Conservation (phyloP, 257 asterid species). For the Solanum arcanum region DNA sequence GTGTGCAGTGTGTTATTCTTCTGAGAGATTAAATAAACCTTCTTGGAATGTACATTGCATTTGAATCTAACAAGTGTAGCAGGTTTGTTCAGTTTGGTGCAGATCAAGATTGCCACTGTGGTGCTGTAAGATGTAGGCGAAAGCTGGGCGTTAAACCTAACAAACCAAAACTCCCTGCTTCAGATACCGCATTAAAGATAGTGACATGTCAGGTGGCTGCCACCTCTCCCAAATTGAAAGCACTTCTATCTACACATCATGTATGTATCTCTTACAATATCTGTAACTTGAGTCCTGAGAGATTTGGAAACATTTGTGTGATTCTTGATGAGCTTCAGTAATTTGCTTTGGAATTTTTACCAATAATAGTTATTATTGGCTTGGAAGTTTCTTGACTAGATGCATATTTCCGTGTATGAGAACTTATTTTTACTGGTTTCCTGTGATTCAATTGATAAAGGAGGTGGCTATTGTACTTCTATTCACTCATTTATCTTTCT, state of each 20-base stretch:
- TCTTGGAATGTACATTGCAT: neutral
- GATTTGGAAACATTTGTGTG: neutral
- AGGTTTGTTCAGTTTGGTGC: constrained; percentile 99
- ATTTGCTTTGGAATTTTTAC: neutral
- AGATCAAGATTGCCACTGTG: constrained; percentile 96
- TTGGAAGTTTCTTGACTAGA: neutral
- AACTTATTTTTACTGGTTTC: neutral
- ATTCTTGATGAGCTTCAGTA: neutral
- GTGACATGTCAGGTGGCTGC: constrained; percentile 65
- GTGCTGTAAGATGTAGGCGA: constrained; percentile 73
- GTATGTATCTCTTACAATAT: constrained; percentile 13
- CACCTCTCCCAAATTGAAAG: constrained; percentile 41
- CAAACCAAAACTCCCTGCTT: constrained; percentile 50
- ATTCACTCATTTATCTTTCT: neutral
- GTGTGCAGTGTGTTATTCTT: neutral
- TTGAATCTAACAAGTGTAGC: constrained; percentile 48
- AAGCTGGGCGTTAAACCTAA: constrained; percentile 85
- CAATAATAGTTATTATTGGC: neutral
- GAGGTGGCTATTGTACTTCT: neutral
- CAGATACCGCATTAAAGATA: constrained; percentile 60
- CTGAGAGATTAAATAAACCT: neutral
- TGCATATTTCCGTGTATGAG: neutral
- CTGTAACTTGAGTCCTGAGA: neutral
- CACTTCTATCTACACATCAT: constrained; percentile 28
- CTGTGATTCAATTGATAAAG: neutral